Evolutionary conservation across 1,139 yeast species (phyloP).

Genomic region (Kurtzmaniella quercitrusa): DNA sequence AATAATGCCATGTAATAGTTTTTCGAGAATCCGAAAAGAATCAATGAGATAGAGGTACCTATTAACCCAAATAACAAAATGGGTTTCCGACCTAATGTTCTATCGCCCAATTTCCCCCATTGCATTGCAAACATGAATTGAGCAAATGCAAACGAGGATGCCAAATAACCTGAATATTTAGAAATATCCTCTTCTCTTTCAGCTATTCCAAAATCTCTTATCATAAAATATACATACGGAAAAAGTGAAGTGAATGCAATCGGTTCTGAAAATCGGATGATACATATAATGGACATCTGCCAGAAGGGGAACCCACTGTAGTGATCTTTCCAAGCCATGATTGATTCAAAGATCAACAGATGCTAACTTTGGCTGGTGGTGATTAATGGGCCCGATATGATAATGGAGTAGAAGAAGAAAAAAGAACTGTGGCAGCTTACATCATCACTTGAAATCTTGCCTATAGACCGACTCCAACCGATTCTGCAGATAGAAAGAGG

Average conservation of each 20-base stretch:
- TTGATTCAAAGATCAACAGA: neutral
- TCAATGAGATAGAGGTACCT: conserved; percentile 27
- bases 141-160: conserved; percentile 34
- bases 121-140: conserved; percentile 35
- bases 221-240: conserved; percentile 38
- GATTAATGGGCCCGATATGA: neutral
- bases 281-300: conserved; percentile 30
- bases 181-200: conserved; percentile 30
- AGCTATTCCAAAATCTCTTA: conserved; percentile 34
- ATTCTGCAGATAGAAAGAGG: neutral
- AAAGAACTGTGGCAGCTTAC: neutral
- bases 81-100: conserved; percentile 27
- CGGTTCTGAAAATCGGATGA: conserved; percentile 35
- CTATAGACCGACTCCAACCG: too few species aligned
- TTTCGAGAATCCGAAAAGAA: conserved; percentile 31
- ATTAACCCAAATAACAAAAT: conserved; percentile 27
- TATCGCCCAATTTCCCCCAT: conserved; percentile 32
- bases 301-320: conserved; percentile 31
- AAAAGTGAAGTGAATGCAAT: conserved; percentile 37
- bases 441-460: neutral
- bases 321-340: conserved; percentile 15
- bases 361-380: neutral
- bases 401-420: neutral
- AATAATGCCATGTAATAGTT: conserved; percentile 30
- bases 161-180: conserved; percentile 34